phyloP scores from a whole-genome alignment of 768 basidiomycete genomes.

The Suillus americanus region DNA sequence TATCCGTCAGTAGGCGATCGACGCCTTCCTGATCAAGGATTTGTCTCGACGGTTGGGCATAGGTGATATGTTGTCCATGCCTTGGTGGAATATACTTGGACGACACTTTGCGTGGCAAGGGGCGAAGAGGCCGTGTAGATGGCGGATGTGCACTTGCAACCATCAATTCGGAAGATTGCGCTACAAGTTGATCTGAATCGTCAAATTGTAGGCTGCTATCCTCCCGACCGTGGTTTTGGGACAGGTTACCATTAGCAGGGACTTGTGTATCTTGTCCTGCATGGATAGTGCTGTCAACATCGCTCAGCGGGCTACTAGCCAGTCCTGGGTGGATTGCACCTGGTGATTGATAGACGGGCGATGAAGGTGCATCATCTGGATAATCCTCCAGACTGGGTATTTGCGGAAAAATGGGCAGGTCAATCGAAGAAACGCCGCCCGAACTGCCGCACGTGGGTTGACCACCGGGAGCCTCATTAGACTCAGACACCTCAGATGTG shows the following conservation, averaged over 20 bases:
- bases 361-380: neutral
- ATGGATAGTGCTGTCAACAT: neutral
- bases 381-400: neutral
- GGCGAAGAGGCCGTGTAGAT: slow-evolving; percentile 11
- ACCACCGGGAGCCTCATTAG: neutral
- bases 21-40: slow-evolving; percentile 8
- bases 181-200: neutral
- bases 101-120: slow-evolving; percentile 21
- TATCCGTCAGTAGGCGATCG: slow-evolving; percentile 21
- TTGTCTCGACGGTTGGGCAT: neutral
- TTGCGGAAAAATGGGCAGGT: neutral
- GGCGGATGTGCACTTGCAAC: neutral
- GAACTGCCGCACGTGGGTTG: neutral
- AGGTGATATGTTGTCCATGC: neutral
- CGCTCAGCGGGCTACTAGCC: neutral
- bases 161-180: neutral
- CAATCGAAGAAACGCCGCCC: neutral
- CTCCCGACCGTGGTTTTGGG: neutral
- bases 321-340: no score
- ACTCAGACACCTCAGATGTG: neutral
- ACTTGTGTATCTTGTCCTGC: neutral
- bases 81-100: neutral
- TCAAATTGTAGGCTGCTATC: neutral
- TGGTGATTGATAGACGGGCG: neutral
- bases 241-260: neutral